Percentiles rank a stretch among this genome's conserved stretches.
These are phyloP conservation scores for Diplodia scrobiculata DNA, from an alignment of 2,329 filamentous ascomycete genomes.

Conservation along the genomic window DNA sequence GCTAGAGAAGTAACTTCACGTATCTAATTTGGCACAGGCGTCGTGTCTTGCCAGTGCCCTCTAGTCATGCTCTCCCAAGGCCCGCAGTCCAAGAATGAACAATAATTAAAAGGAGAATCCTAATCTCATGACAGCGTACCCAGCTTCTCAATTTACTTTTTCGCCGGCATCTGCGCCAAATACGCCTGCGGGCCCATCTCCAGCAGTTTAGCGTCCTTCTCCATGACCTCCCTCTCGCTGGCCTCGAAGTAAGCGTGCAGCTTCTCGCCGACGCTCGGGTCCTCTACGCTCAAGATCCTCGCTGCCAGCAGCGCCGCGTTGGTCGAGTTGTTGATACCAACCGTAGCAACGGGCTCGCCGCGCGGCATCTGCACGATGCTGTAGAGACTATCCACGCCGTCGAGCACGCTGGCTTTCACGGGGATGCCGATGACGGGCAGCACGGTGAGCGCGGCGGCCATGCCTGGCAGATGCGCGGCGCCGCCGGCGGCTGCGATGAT, in stretches of 20 bases:
- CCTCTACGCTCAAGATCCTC: slow-evolving; percentile 50
- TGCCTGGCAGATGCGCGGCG: slow-evolving; percentile 56
- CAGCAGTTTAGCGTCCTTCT: slow-evolving; percentile 61
- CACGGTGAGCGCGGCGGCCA: slow-evolving; percentile 54
- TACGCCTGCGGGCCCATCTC: slow-evolving; percentile 62
- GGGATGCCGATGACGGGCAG: slow-evolving; percentile 57
- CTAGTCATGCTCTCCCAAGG: not conserved
- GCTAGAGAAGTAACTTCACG: not conserved
- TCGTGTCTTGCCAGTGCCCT: not conserved
- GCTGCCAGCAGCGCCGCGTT: slow-evolving; percentile 54
- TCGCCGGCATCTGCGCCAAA: slow-evolving; percentile 44
- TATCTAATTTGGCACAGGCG: not conserved
- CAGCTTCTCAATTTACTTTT: slow-evolving; percentile 7
- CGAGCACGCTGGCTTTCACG: slow-evolving; percentile 53
- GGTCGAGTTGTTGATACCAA: slow-evolving; percentile 51
- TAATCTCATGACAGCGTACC: not conserved
- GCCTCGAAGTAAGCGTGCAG: slow-evolving; percentile 64
- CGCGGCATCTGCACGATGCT: slow-evolving; percentile 57
- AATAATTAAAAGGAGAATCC: not conserved
- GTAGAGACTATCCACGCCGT: slow-evolving; percentile 55
- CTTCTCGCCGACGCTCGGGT: slow-evolving; percentile 58
- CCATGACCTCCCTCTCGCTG: slow-evolving; percentile 65
- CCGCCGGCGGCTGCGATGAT: slow-evolving; percentile 56
- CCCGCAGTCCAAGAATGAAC: not conserved
- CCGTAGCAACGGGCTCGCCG: slow-evolving; percentile 49